These are phyloP conservation scores for Colletotrichum sp. DNA, from an alignment of 2,329 filamentous ascomycete genomes.

Conservation along the genomic window DNA sequence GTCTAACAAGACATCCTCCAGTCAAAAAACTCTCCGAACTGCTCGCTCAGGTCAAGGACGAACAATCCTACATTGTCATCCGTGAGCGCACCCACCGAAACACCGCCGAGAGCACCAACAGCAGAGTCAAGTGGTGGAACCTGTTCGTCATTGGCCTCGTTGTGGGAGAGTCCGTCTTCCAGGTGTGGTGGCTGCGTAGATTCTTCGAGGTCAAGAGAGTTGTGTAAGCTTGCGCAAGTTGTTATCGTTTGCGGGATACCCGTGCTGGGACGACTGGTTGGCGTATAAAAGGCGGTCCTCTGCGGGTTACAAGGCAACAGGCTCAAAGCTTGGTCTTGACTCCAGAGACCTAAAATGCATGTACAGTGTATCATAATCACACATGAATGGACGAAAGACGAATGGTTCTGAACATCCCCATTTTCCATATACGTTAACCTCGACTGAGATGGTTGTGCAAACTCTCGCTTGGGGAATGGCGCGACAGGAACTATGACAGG, in stretches of 20 bases:
- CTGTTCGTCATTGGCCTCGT: slow-evolving; percentile 92
- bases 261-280: slow-evolving; percentile 2
- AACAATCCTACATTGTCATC: slow-evolving; percentile 95
- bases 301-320: not conserved
- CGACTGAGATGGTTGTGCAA: not conserved
- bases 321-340: not conserved
- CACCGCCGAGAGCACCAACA: slow-evolving; percentile 98
- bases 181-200: slow-evolving; percentile 98
- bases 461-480: not conserved
- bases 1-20: slow-evolving; percentile 37
- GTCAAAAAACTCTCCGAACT: slow-evolving; percentile 85
- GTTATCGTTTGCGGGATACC: slow-evolving; percentile 4
- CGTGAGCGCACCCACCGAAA: slow-evolving; percentile 97
- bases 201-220: slow-evolving; percentile 90
- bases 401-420: not conserved
- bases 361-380: slow-evolving; percentile 13
- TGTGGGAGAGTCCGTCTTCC: slow-evolving; percentile 91
- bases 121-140: slow-evolving; percentile 99
- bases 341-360: not conserved
- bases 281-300: not conserved
- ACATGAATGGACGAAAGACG: slow-evolving; percentile 6
- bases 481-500: not conserved
- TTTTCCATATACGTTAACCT: not conserved
- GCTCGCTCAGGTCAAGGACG: slow-evolving; percentile 91
- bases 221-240: slow-evolving; percentile 47